Base-by-base conservation (phyloP, 768 basidiomycete genomes). In the Auricularia cornea region DNA sequence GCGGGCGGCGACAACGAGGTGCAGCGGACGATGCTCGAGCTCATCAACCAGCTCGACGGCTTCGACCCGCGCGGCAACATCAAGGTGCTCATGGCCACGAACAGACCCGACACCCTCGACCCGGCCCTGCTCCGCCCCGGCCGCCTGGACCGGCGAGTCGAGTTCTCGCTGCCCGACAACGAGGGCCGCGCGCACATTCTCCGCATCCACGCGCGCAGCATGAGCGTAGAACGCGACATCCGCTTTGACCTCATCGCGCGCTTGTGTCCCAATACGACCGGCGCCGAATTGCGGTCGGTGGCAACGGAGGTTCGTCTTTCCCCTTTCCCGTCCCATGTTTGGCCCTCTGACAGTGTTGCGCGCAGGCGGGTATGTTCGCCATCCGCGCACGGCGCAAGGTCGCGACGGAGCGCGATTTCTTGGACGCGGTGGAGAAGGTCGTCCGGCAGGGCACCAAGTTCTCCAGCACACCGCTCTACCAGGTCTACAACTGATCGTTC, bases 31-130 rank as follows among this genome's bases (percentile, higher is more conserved):
- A 99, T 99, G 97, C 79, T 99, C 79, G 97, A 99, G 77, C 78
- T 98, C 70, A 98, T 99, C 71, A 98, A 98, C 73, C 97, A 99
- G 75, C 78, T 99, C 73, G 95, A 99, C 70, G 97, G 97, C 33
- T 99, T 99, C 76, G 97, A 98, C 75, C 89, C 96, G 6, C 79
- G 97, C 78, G 97, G 97, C n/a, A 98, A 98, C 72, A 98, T 99
- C 77, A 99, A 99, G 75, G 96, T 99, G 26, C 81, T 99, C 63
- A 99, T 99, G 97, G 97, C 97, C 32, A 98, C 97, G 6, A 98
- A 99, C 79, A 80, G 96, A 75, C 97, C 97, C 23, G 97, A 99
- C 75, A 98, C 97, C 1, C 84, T 99, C 56, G 97, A 99, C 75
- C 97, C 97, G 64, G 97, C 97, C 5, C 80, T 99, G 38, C 80